Conservation (phyloP, 139 green algal species). For the Deuterostichococcus epilithicus region DNA sequence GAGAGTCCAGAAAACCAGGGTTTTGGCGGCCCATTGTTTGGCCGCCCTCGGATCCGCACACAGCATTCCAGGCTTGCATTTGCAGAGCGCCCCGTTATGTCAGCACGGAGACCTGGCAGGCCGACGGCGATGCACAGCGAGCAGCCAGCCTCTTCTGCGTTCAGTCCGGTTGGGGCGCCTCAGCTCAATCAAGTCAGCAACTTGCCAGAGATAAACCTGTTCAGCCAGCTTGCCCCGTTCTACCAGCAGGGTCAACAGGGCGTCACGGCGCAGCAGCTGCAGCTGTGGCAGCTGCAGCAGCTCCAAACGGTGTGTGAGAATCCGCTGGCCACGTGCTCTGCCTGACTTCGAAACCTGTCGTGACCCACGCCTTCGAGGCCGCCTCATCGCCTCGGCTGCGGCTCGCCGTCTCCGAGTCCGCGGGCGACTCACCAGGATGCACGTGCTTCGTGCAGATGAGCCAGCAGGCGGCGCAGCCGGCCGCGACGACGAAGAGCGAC, state of each 20-base stretch:
- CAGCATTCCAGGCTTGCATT: too few species aligned
- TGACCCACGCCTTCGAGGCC: too few species aligned
- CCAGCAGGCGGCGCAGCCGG: neutral
- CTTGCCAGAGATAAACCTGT: conserved; percentile 9
- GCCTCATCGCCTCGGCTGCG: too few species aligned
- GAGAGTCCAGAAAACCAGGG: too few species aligned
- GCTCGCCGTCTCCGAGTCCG: too few species aligned
- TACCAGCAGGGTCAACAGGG: neutral
- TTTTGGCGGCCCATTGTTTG: too few species aligned
- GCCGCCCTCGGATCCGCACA: too few species aligned
- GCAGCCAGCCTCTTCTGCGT: neutral
- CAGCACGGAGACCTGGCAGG: neutral
- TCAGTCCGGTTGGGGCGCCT: neutral
- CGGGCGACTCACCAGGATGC: too few species aligned
- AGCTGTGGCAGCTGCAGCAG: neutral
- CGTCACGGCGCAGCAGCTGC: conserved; percentile 4
- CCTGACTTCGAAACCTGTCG: too few species aligned
- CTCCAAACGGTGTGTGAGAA: neutral
- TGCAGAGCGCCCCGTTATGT: too few species aligned
- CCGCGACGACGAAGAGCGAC: neutral
- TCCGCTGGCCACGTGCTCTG: too few species aligned
- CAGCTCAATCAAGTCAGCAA: neutral
- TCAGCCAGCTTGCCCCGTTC: conserved; percentile 17
- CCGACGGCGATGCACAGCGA: neutral
- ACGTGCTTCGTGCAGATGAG: neutral